Evolutionary conservation across 2,329 filamentous ascomycete genomes (phyloP).

Genomic region (Aspergillus piperis): DNA sequence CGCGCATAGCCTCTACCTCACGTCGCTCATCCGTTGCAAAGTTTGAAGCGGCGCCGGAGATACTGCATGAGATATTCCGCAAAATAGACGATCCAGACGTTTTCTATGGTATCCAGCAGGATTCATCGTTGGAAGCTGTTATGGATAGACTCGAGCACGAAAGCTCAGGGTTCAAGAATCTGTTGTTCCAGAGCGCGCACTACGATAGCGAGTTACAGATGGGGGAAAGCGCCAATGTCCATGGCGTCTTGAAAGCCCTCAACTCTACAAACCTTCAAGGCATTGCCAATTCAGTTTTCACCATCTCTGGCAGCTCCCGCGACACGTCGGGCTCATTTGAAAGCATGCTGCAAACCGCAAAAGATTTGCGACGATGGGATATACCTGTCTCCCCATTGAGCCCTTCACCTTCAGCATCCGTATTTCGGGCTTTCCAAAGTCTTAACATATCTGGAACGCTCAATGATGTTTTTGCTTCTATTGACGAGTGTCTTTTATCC

Average conservation of each 20-base stretch:
- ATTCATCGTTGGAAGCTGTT: constrained; percentile 73
- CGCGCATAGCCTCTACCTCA: constrained; percentile 59
- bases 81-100: constrained; percentile 94
- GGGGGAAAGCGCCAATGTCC: constrained; percentile 60
- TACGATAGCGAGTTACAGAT: constrained; percentile 79
- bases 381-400: constrained; percentile 69
- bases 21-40: constrained; percentile 66
- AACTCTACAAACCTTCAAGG: constrained; percentile 81
- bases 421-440: constrained; percentile 80
- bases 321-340: constrained; percentile 57
- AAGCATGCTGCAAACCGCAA: constrained; percentile 75
- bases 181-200: constrained; percentile 87
- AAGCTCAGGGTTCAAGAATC: constrained; percentile 78
- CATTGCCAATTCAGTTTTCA: constrained; percentile 76
- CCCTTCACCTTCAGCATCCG: constrained; percentile 64
- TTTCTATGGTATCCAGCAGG: constrained; percentile 87
- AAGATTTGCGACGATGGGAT: constrained; percentile 89
- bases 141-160: constrained; percentile 86
- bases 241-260: constrained; percentile 74
- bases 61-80: constrained; percentile 81
- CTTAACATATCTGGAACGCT: constrained; percentile 68
- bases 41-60: constrained; percentile 60
- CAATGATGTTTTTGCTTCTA: constrained; percentile 54
- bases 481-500: constrained; percentile 63
- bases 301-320: constrained; percentile 59